A percentile compares a stretch with the other conserved stretches of the same genome.
phyloP scores from a whole-genome alignment of 768 basidiomycete genomes.

The Pholiota conissans region DNA sequence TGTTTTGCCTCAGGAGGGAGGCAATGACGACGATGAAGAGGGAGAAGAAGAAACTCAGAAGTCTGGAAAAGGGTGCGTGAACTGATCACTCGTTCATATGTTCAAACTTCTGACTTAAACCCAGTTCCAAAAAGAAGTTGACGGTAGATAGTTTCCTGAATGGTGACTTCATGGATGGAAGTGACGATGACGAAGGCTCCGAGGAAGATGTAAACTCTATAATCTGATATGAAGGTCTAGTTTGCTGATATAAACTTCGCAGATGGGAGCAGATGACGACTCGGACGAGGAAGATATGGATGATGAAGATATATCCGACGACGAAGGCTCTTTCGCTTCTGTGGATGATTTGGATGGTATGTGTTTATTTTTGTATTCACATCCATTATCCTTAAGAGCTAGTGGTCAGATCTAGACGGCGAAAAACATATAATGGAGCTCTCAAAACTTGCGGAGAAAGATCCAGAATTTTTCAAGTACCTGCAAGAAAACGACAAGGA shows the following conservation, averaged over 20 bases:
- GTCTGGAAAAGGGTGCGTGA: slow-evolving; percentile 16
- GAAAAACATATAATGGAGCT: slow-evolving; percentile 77
- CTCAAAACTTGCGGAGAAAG: slow-evolving; percentile 88
- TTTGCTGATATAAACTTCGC: background rate
- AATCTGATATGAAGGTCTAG: background rate
- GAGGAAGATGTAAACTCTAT: slow-evolving; percentile 19
- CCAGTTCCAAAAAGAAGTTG: slow-evolving; percentile 47
- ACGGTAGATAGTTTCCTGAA: slow-evolving; percentile 78
- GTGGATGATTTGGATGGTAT: slow-evolving; percentile 70
- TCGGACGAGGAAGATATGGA: slow-evolving; percentile 31
- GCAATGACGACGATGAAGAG: slow-evolving; percentile 36
- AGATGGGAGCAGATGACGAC: slow-evolving; percentile 20
- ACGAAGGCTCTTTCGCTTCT: slow-evolving; percentile 71
- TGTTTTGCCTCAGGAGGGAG: slow-evolving; percentile 24
- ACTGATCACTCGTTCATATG: background rate
- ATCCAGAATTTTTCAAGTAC: slow-evolving; percentile 99
- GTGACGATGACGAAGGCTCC: slow-evolving; percentile 33
- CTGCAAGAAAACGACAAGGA: slow-evolving; percentile 94
- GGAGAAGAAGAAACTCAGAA: slow-evolving; percentile 31
- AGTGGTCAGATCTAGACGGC: slow-evolving; percentile 57
- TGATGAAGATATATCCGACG: slow-evolving; percentile 44
- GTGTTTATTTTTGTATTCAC: slow-evolving; percentile 4
- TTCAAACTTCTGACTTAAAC: background rate
- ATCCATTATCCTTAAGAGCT: background rate
- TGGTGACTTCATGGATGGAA: slow-evolving; percentile 70